Evolutionary conservation across 768 basidiomycete species (phyloP), one percentile per base, ranked within the genome.

Genomic region (Tricholoma sp.): DNA sequence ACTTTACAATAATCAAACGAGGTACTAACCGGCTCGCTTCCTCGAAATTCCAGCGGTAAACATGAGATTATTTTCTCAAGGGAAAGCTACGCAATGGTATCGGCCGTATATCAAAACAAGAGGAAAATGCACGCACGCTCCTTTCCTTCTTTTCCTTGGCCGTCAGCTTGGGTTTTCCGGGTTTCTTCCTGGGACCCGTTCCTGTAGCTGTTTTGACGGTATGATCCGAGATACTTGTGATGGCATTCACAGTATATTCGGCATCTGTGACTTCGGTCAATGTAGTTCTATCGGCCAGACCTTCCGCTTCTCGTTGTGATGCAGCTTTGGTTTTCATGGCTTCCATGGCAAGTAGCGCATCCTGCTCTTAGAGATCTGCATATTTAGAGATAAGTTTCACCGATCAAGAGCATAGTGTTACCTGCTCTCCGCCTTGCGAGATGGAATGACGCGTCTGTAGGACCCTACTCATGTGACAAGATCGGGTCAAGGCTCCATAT

Each of bases 21-120:
- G 43, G 45, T 51, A 76, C 88, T 55, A 66, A 91, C 92, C 2
- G 89, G 87, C 71, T 96, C 91, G 61, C 78, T 88, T 8, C 94
- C 94, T 21, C 94, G 82, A 68, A 94, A 98, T 70, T 96, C 94
- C 11, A 98, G 77, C 0, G 94, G 94, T 35, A 96, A 75, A 54
- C 81, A 83, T 22, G 85, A 79, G 14, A 95, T 79, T 14, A 91
- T 80, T 57, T 82, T 83, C 60, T 94, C 91, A 31, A 88, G 74
- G 52, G 80, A 79, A 59, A 86, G 67, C 82, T 86, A 52, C 21
- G n/a, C 22, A 55, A 53, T 45, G 19, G 22, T 37, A 41, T 53
- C 18, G n/a, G 52, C 37, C 21, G 35, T 32, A 37, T 21, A 34
- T 47, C 46, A 52, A 47, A 22, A 47, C 9, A 10, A 22, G 54